Conservation (phyloP, 176 grass and related monocot species). For the Chloris gayana region DNA sequence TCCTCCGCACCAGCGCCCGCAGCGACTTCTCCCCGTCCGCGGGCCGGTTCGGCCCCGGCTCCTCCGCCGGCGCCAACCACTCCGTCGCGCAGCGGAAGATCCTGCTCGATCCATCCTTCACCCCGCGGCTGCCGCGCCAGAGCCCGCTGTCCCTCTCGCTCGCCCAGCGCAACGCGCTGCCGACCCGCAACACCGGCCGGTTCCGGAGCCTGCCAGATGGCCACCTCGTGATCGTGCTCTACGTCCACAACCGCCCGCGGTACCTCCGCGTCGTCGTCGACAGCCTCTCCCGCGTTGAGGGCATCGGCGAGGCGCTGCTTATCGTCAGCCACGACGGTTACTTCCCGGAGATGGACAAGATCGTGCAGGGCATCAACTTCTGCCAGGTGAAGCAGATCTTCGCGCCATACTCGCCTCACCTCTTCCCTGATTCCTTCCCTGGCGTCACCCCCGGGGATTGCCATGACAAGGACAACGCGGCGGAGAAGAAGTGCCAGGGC, state of each 20-base stretch:
- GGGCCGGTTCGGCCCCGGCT: neutral
- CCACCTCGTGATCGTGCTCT: slow-evolving; percentile 79
- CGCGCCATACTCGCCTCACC: slow-evolving; percentile 86
- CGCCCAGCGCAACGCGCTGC: slow-evolving; percentile 65
- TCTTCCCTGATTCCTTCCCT: slow-evolving; percentile 75
- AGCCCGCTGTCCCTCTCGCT: slow-evolving; percentile 76
- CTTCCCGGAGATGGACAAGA: slow-evolving; percentile 88
- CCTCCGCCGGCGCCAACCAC: slow-evolving; percentile 19
- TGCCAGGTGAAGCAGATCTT: slow-evolving; percentile 99
- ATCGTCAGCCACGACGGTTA: slow-evolving; percentile 93
- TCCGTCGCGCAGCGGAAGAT: slow-evolving; percentile 39
- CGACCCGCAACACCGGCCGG: slow-evolving; percentile 61
- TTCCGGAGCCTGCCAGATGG: slow-evolving; percentile 61
- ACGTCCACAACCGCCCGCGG: slow-evolving; percentile 88
- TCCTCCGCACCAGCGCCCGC: slow-evolving; percentile 58
- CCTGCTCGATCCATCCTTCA: slow-evolving; percentile 61
- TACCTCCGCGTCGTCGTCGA: slow-evolving; percentile 78
- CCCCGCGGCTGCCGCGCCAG: slow-evolving; percentile 67
- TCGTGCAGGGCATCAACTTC: slow-evolving; percentile 69
- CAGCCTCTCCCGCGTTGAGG: slow-evolving; percentile 73
- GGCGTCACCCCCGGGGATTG: slow-evolving; percentile 75
- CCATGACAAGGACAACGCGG: slow-evolving; percentile 63
- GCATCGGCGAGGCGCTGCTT: slow-evolving; percentile 84
- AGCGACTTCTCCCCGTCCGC: neutral
- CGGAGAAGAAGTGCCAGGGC: slow-evolving; percentile 66